A percentile compares a stretch with the other conserved stretches of the same genome.
These are phyloP conservation scores for Pontederia crassipes DNA, from an alignment of 176 grass and related monocot species.

Conservation along the genomic window DNA sequence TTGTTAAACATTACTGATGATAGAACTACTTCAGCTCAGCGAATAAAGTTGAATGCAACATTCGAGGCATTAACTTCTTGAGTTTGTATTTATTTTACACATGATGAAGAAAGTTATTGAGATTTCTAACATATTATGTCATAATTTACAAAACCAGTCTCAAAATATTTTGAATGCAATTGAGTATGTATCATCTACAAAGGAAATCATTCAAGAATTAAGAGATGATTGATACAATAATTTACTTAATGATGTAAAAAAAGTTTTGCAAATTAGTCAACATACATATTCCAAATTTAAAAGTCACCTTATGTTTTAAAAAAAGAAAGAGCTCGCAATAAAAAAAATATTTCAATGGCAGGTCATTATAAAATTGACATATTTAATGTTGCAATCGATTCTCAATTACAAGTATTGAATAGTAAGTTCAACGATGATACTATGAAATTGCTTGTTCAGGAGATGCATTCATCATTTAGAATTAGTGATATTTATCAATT, in stretches of 20 bases:
- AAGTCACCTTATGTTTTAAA: background rate
- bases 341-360: background rate
- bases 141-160: background rate
- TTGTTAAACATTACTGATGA: background rate
- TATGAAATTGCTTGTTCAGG: background rate
- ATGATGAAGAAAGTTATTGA: conserved; percentile 1
- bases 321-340: background rate
- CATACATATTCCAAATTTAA: conserved; percentile 10
- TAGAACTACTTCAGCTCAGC: background rate
- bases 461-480: background rate
- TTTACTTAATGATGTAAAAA: background rate
- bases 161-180: conserved; percentile 1
- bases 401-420: background rate
- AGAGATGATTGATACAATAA: background rate
- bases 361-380: too few species aligned
- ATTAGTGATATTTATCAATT: background rate
- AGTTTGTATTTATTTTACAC: conserved; percentile 18
- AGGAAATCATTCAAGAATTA: background rate
- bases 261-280: conserved; percentile 1
- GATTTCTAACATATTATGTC: background rate
- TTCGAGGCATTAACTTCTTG: conserved; percentile 6
- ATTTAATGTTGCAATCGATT: too few species aligned
- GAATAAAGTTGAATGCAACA: background rate
- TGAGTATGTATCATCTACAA: background rate
- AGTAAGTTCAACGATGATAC: conserved; percentile 1